phyloP scores from a whole-genome alignment of 2,329 filamentous ascomycete species.

The Alternaria alternata region DNA sequence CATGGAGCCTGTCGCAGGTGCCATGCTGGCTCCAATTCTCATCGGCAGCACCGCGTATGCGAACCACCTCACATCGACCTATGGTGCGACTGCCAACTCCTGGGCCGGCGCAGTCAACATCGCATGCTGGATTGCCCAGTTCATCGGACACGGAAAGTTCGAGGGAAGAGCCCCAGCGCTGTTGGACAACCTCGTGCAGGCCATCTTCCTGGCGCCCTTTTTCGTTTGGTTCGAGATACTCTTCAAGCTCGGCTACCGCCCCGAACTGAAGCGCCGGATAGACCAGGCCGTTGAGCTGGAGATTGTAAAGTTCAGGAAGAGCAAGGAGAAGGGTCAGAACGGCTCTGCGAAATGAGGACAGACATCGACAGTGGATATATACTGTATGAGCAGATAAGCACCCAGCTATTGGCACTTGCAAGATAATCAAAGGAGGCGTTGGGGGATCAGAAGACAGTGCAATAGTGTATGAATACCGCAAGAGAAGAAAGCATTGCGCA shows the following conservation, averaged over 20 bases:
- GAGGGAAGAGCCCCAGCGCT: conserved; percentile 89
- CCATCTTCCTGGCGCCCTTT: conserved; percentile 89
- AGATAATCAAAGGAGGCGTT: conserved; percentile 1
- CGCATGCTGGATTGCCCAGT: conserved; percentile 85
- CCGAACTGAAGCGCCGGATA: conserved; percentile 82
- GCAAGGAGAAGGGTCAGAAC: conserved; percentile 58
- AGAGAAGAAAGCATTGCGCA: conserved; percentile 30
- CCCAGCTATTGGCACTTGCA: background rate
- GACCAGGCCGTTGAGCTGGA: conserved; percentile 78
- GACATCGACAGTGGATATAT: background rate
- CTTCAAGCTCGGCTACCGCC: conserved; percentile 89
- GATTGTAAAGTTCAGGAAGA: conserved; percentile 73
- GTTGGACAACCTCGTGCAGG: conserved; percentile 90
- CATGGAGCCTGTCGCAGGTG: conserved; percentile 91
- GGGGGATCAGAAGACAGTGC: background rate
- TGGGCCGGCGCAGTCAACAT: conserved; percentile 75
- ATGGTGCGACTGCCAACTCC: conserved; percentile 67
- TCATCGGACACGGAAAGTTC: conserved; percentile 88
- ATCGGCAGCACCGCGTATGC: conserved; percentile 76
- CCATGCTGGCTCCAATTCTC: conserved; percentile 76
- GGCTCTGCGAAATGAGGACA: conserved; percentile 33
- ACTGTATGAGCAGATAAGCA: background rate
- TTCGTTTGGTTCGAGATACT: conserved; percentile 97
- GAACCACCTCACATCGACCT: conserved; percentile 75
- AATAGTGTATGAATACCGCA: conserved; percentile 14